A percentile compares a stretch with the other conserved stretches of the same genome.
Conservation (phyloP, 1,284 basidiomycete species). For the Polyporus tsugae region DNA sequence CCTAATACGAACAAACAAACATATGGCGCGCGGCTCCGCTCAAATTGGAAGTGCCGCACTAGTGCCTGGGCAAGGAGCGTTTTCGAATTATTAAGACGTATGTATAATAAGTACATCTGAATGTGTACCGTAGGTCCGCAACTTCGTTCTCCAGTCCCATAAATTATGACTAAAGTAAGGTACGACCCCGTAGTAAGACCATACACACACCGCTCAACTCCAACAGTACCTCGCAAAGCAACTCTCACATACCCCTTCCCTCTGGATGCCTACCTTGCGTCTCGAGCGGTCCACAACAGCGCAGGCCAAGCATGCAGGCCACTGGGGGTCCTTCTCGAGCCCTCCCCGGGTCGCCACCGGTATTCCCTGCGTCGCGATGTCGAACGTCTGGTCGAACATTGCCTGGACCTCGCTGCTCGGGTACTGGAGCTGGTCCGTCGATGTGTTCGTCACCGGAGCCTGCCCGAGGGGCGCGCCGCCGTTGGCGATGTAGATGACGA, state of each 20-base stretch:
- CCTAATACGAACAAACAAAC: constrained; percentile 3
- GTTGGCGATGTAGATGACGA: constrained; percentile 46
- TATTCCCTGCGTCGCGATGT: constrained; percentile 52
- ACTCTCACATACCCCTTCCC: constrained; percentile 48
- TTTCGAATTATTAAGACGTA: neutral
- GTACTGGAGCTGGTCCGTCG: constrained; percentile 46
- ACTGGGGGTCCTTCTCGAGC: constrained; percentile 45
- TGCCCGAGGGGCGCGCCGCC: constrained; percentile 52
- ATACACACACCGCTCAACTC: constrained; percentile 30
- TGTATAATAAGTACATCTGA: neutral
- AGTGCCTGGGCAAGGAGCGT: neutral
- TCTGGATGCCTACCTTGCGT: constrained; percentile 35
- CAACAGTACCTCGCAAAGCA: constrained; percentile 53
- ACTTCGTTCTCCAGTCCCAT: neutral
- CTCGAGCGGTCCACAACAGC: constrained; percentile 53
- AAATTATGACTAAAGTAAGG: neutral
- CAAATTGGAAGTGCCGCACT: neutral
- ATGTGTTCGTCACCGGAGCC: constrained; percentile 50
- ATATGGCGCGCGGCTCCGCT: neutral
- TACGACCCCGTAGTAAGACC: neutral
- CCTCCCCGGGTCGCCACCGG: constrained; percentile 19
- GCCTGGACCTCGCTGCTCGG: constrained; percentile 42
- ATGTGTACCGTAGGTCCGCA: neutral
- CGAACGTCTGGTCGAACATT: constrained; percentile 52
- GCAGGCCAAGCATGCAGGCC: constrained; percentile 55